These are phyloP conservation scores for Carpinus fangiana DNA, from an alignment of 306 rosid genomes.

Conservation along the genomic window DNA sequence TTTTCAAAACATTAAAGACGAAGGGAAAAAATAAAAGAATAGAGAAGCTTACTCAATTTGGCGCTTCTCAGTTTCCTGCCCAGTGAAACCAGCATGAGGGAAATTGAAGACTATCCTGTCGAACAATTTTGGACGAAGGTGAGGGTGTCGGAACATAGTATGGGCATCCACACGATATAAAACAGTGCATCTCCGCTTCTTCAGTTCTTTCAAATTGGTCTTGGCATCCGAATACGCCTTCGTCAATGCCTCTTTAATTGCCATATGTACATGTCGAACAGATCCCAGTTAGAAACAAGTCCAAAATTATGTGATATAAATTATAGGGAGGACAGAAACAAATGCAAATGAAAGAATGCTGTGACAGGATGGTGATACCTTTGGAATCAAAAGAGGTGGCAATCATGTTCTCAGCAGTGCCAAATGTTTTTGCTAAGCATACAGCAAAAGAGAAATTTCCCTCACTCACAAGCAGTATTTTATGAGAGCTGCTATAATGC, in stretches of 20 bases:
- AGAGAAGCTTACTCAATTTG: not conserved
- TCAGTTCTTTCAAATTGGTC: conserved; percentile 15
- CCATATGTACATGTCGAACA: no score
- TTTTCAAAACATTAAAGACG: no score
- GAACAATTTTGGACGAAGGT: conserved; percentile 3
- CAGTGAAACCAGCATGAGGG: conserved; percentile 37
- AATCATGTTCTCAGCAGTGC: conserved; percentile 27
- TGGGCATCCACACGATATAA: conserved; percentile 20
- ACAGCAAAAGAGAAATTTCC: conserved; percentile 40
- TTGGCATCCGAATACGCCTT: not conserved
- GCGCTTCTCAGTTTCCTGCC: not conserved
- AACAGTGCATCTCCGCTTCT: conserved; percentile 16
- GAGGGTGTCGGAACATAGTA: conserved; percentile 20
- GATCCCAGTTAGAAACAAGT: no score
- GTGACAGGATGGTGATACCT: conserved; percentile 7
- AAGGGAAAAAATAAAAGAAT: not conserved
- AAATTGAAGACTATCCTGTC: conserved; percentile 37
- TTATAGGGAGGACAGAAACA: not conserved
- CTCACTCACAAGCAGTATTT: conserved; percentile 33
- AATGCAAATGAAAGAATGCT: not conserved
- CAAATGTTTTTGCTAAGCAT: conserved; percentile 31
- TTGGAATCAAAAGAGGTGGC: conserved; percentile 31
- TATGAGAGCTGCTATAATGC: conserved; percentile 29
- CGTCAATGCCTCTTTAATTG: not conserved
- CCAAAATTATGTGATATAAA: no score